phyloP scores from a whole-genome alignment of 345 rosid genomes.

The Cardamine chenopodiifolia region DNA sequence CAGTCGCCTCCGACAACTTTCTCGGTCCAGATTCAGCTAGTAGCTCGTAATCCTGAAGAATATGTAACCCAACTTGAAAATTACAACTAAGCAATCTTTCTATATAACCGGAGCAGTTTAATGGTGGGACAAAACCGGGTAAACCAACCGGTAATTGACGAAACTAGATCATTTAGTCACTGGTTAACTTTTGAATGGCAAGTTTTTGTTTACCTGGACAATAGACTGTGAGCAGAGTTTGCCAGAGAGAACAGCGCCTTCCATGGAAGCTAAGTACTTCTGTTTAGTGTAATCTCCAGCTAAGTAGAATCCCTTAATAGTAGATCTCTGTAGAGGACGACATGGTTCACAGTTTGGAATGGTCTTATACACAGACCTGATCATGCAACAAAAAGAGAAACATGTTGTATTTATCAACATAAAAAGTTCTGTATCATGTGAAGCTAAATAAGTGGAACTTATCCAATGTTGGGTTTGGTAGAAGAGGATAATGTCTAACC shows the following conservation, averaged over 20 bases:
- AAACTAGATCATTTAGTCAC: not conserved
- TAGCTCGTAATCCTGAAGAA: slow-evolving; percentile 61
- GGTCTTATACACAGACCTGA: slow-evolving; percentile 94
- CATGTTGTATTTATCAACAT: not conserved
- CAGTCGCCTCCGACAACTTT: slow-evolving; percentile 56
- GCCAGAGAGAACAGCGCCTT: slow-evolving; percentile 94
- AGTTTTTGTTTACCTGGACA: slow-evolving; percentile 55
- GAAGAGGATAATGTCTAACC: too few species aligned
- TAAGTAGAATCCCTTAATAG: slow-evolving; percentile 80
- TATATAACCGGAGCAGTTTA: not conserved
- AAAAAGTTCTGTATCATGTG: not conserved
- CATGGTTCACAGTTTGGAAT: slow-evolving; percentile 88
- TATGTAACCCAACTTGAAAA: not conserved
- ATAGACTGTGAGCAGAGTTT: slow-evolving; percentile 89
- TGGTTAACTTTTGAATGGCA: slow-evolving; percentile 13
- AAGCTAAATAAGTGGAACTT: not conserved
- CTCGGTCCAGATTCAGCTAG: slow-evolving; percentile 44
- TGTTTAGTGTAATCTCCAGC: slow-evolving; percentile 97
- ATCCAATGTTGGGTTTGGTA: not conserved
- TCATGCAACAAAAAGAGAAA: not conserved
- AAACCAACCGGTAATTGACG: not conserved
- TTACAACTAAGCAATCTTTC: not conserved
- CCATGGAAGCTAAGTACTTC: slow-evolving; percentile 97
- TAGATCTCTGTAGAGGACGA: slow-evolving; percentile 91
- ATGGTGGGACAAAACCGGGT: not conserved